Conservation (phyloP, 1,284 basidiomycete species). For the Cerrena zonata region DNA sequence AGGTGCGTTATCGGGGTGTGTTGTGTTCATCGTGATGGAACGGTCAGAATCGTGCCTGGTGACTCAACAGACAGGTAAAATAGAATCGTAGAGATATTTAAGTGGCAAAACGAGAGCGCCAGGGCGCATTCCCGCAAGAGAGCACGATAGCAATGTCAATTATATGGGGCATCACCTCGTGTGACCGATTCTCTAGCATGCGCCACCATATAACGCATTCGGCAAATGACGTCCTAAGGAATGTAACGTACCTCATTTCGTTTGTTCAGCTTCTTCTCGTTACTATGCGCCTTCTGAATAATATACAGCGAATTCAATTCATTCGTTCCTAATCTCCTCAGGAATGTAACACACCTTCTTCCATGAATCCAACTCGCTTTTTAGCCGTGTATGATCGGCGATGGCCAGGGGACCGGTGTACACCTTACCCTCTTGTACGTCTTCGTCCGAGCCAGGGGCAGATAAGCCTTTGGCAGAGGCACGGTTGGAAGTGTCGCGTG, state of each 20-base stretch:
- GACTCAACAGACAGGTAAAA: no score
- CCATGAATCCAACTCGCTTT: constrained; percentile 37
- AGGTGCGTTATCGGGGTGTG: no score
- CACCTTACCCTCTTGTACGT: constrained; percentile 8
- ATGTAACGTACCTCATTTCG: constrained; percentile 47
- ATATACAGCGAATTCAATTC: constrained; percentile 31
- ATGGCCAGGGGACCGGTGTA: constrained; percentile 27
- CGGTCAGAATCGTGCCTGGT: no score
- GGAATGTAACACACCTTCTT: constrained; percentile 45
- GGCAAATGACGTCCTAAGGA: no score
- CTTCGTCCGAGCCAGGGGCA: constrained; percentile 16
- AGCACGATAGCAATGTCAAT: no score
- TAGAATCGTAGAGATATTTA: no score
- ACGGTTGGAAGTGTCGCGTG: constrained; percentile 17
- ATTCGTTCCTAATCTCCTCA: constrained; percentile 32
- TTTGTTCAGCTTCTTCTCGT: constrained; percentile 49
- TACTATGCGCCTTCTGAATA: neutral
- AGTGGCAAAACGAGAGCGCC: no score
- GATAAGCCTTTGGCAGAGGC: constrained; percentile 13
- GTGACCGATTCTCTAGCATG: no score
- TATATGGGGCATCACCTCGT: no score
- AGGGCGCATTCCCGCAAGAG: no score
- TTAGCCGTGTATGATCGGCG: constrained; percentile 38
- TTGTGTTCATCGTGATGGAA: no score
- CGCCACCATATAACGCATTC: no score